Conservation (phyloP, 495 filamentous ascomycete genomes). For the Annulohypoxylon moriforme region DNA sequence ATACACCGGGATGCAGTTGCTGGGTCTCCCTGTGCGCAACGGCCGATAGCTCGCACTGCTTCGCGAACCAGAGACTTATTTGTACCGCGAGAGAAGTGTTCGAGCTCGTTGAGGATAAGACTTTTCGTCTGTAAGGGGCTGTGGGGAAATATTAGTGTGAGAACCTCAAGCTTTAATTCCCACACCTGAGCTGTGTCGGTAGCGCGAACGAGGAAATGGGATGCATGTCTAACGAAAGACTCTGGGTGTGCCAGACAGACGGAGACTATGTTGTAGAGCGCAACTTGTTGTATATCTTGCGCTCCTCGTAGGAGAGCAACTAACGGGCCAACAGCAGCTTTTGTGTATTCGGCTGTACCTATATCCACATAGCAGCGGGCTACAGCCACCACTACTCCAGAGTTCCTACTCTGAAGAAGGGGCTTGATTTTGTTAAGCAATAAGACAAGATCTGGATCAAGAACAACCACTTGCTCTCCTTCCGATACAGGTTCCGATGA, state of each 20-base stretch:
- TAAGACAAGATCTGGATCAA: constrained; percentile 87
- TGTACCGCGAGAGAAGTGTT: constrained; percentile 85
- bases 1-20: constrained; percentile 80
- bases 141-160: constrained; percentile 90
- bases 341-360: constrained; percentile 78
- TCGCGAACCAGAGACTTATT: constrained; percentile 84
- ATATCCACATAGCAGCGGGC: constrained; percentile 86
- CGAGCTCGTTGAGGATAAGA: constrained; percentile 89
- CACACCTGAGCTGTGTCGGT: constrained; percentile 86
- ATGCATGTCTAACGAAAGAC: constrained; percentile 82
- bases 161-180: constrained; percentile 88
- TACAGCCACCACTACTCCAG: constrained; percentile 89
- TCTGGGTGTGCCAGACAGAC: constrained; percentile 79
- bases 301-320: constrained; percentile 85
- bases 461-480: constrained; percentile 66
- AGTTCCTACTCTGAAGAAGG: constrained; percentile 91
- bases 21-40: constrained; percentile 84
- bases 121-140: constrained; percentile 78
- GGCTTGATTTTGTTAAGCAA: constrained; percentile 82
- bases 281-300: constrained; percentile 87
- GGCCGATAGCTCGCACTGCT: constrained; percentile 89
- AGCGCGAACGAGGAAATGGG: constrained; percentile 86
- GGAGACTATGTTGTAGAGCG: constrained; percentile 91
- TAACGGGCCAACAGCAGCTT: constrained; percentile 79
- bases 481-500: constrained; percentile 57